phyloP scores from a whole-genome alignment of 2,329 filamentous ascomycete species.

The Alternaria novae-zelandiae region DNA sequence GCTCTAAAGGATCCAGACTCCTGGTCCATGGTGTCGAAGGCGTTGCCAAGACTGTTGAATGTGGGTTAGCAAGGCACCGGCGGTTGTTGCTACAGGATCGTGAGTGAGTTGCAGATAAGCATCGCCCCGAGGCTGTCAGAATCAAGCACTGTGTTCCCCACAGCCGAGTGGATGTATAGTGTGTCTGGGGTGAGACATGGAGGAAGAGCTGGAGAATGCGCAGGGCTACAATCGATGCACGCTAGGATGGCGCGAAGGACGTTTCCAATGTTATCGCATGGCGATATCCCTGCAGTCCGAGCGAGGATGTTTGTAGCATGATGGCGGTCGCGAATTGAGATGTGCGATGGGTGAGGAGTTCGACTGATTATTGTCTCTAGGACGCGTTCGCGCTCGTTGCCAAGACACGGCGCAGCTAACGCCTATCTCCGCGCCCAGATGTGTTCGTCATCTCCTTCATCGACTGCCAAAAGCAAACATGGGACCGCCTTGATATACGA shows the following conservation, averaged over 20 bases:
- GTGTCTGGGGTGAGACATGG: not conserved
- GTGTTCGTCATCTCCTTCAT: not conserved
- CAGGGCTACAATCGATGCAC: not conserved
- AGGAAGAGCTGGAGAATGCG: not conserved
- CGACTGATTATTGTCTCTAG: not conserved
- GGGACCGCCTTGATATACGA: slow-evolving; percentile 13
- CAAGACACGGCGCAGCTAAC: slow-evolving; percentile 10
- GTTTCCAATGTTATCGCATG: not conserved
- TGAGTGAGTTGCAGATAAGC: not conserved
- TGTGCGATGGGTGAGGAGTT: not conserved
- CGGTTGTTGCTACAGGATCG: not conserved
- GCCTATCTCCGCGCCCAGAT: slow-evolving; percentile 12
- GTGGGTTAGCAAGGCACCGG: not conserved
- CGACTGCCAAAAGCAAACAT: slow-evolving; percentile 14
- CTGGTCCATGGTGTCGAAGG: slow-evolving; percentile 11
- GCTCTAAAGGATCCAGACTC: slow-evolving; percentile 4
- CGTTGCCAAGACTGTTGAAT: slow-evolving; percentile 11
- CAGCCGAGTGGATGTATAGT: not conserved
- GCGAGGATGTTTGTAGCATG: not conserved
- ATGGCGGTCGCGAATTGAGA: not conserved
- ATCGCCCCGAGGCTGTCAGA: not conserved
- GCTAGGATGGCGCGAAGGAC: not conserved
- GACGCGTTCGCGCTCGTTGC: not conserved
- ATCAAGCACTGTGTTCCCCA: not conserved
- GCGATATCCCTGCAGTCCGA: not conserved